These are phyloP conservation scores for Mortierella sp. DNA, from an alignment of 371 early-diverging fungal species.

Conservation along the genomic window DNA sequence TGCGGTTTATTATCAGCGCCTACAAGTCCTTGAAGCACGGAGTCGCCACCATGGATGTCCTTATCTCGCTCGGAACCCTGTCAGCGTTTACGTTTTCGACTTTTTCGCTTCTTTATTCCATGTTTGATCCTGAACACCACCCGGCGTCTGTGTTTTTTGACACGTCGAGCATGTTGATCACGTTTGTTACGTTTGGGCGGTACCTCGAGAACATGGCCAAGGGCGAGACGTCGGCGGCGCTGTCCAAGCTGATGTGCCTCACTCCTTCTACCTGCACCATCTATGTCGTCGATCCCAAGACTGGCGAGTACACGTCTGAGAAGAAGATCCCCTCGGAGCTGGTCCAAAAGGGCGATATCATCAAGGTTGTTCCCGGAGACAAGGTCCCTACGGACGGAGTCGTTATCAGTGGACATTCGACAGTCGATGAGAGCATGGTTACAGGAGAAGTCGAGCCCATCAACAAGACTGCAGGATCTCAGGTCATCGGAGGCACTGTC, in stretches of 20 bases:
- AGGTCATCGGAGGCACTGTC: slow-evolving; percentile 94
- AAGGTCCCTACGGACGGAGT: slow-evolving; percentile 95
- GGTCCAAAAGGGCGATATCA: slow-evolving; percentile 85
- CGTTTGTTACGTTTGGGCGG: slow-evolving; percentile 92
- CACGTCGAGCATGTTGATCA: slow-evolving; percentile 90
- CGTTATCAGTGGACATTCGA: slow-evolving; percentile 83
- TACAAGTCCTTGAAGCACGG: slow-evolving; percentile 85
- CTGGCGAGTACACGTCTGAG: slow-evolving; percentile 68
- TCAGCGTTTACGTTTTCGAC: slow-evolving; percentile 86
- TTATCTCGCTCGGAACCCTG: slow-evolving; percentile 91
- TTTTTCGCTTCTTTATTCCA: slow-evolving; percentile 70
- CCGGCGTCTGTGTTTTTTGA: slow-evolving; percentile 88
- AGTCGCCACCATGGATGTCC: slow-evolving; percentile 96
- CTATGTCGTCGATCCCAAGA: slow-evolving; percentile 60
- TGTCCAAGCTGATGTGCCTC: slow-evolving; percentile 89
- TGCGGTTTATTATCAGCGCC: slow-evolving; percentile 83
- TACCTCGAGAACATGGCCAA: slow-evolving; percentile 96
- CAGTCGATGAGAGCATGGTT: slow-evolving; percentile 97
- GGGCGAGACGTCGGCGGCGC: slow-evolving; percentile 90
- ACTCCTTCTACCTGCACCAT: slow-evolving; percentile 85
- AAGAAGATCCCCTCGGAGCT: slow-evolving; percentile 87
- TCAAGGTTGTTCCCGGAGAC: slow-evolving; percentile 94
- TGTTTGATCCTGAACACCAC: slow-evolving; percentile 61
- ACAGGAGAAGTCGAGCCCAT: slow-evolving; percentile 98
- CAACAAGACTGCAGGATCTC: slow-evolving; percentile 75